These are phyloP conservation scores for Penicillium alfredii DNA, from an alignment of 495 filamentous ascomycete genomes.

Conservation along the genomic window DNA sequence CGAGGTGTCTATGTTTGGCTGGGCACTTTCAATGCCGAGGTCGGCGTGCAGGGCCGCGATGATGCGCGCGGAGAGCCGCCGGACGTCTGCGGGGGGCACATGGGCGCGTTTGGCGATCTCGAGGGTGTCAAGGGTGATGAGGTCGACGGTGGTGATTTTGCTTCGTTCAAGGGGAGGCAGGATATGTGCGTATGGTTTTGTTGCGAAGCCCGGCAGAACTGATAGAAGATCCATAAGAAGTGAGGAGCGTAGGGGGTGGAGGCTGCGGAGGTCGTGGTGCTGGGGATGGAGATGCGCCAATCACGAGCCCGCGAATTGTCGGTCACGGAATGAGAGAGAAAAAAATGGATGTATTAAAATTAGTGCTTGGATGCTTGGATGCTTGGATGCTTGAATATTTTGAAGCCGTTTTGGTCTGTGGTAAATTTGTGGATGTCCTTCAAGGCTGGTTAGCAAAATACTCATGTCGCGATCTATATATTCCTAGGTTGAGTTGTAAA, in stretches of 20 bases:
- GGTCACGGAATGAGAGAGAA: no score
- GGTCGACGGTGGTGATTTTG: constrained; percentile 70
- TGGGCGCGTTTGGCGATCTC: constrained; percentile 85
- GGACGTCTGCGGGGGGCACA: constrained; percentile 72
- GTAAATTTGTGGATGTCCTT: no score
- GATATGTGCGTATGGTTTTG: constrained; percentile 61
- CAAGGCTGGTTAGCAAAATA: no score
- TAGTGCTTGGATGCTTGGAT: no score
- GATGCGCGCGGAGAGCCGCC: constrained; percentile 59
- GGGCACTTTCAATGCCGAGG: constrained; percentile 43
- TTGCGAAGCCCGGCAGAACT: constrained; percentile 74
- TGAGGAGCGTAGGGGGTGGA: constrained; percentile 5
- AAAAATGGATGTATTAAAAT: no score
- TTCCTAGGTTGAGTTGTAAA: no score
- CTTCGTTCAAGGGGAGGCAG: constrained; percentile 73
- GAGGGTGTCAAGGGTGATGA: constrained; percentile 74
- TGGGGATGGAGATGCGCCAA: constrained; percentile 6
- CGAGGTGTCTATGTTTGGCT: constrained; percentile 7
- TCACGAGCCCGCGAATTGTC: constrained; percentile 1
- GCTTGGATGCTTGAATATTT: no score
- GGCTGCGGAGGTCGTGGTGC: constrained; percentile 11
- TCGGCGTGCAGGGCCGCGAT: constrained; percentile 59
- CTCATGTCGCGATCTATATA: no score
- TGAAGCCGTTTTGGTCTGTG: no score
- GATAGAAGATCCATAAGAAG: constrained; percentile 70